Percentiles rank a stretch among this genome's conserved stretches.
These are phyloP conservation scores for Tetraselmis striata DNA, from an alignment of 139 green algal species.

Conservation along the genomic window DNA sequence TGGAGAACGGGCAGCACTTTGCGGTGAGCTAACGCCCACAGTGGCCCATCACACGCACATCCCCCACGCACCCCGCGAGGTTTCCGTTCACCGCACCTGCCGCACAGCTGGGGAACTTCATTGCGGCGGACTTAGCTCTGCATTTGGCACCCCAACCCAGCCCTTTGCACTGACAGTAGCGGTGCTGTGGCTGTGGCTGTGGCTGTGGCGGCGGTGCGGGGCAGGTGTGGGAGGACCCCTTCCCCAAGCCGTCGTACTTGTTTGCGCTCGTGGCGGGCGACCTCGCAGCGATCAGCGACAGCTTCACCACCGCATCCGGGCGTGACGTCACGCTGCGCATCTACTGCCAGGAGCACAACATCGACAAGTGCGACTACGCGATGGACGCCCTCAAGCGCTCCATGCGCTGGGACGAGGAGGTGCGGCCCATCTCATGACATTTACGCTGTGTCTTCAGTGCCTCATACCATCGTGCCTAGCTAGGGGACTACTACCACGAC, in stretches of 20 bases:
- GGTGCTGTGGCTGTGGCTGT: not conserved
- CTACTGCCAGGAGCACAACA: constrained; percentile 67
- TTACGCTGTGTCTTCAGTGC: too few species aligned
- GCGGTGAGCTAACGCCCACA: too few species aligned
- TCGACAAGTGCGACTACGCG: constrained; percentile 67
- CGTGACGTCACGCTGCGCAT: constrained; percentile 81
- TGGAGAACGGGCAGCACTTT: constrained; percentile 63
- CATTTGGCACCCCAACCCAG: too few species aligned
- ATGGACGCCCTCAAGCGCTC: constrained; percentile 51
- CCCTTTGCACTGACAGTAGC: too few species aligned
- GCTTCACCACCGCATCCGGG: constrained; percentile 73
- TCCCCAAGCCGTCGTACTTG: constrained; percentile 94
- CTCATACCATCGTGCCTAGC: too few species aligned
- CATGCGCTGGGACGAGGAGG: constrained; percentile 72
- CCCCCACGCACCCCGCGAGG: too few species aligned
- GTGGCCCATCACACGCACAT: too few species aligned
- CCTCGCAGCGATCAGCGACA: constrained; percentile 73
- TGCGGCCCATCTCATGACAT: too few species aligned
- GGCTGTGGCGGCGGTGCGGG: not conserved
- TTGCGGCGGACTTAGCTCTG: too few species aligned
- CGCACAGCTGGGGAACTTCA: too few species aligned
- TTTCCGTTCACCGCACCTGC: too few species aligned
- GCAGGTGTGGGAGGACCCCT: constrained; percentile 84
- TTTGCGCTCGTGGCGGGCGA: constrained; percentile 96
- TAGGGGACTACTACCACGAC: too few species aligned